A percentile compares a stretch with the other conserved stretches of the same genome.
phyloP scores from a whole-genome alignment of 2,329 filamentous ascomycete genomes.

The Amphichorda felina region DNA sequence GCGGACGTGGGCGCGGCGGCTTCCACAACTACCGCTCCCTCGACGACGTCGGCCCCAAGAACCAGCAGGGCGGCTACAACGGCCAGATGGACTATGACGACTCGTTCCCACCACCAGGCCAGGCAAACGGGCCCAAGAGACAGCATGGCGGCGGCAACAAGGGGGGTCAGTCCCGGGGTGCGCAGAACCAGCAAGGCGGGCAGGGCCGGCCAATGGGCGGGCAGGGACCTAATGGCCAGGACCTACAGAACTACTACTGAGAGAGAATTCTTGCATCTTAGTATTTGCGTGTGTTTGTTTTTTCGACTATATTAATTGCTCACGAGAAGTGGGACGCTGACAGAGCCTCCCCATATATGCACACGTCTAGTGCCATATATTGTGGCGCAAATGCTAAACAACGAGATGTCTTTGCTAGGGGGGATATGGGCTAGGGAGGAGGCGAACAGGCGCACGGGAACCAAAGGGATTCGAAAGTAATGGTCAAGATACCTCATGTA shows the following conservation, averaged over 20 bases:
- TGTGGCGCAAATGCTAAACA: too few relatives aligned
- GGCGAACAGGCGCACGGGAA: not conserved
- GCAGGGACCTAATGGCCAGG: constrained; percentile 8
- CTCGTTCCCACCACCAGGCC: constrained; percentile 14
- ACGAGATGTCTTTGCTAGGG: too few relatives aligned
- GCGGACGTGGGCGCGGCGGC: constrained; percentile 32
- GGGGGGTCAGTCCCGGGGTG: not conserved
- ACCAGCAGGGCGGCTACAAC: constrained; percentile 29
- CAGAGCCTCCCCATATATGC: too few relatives aligned
- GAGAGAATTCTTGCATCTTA: not conserved
- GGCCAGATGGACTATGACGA: constrained; percentile 37
- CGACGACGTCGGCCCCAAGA: constrained; percentile 45
- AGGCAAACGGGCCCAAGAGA: not conserved
- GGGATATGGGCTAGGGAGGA: not conserved
- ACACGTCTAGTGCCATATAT: too few relatives aligned
- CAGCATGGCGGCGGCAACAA: constrained; percentile 2
- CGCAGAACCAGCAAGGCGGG: constrained; percentile 1
- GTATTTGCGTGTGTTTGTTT: not conserved
- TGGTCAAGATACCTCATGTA: too few relatives aligned
- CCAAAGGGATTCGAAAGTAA: not conserved
- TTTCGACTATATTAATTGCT: too few relatives aligned
- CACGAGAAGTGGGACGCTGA: too few relatives aligned
- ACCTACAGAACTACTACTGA: constrained; percentile 30
- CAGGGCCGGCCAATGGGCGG: constrained; percentile 12
- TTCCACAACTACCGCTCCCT: constrained; percentile 51